These are phyloP conservation scores for Fusarium cyanostomum DNA, from an alignment of 2,329 filamentous ascomycete genomes.

Conservation along the genomic window DNA sequence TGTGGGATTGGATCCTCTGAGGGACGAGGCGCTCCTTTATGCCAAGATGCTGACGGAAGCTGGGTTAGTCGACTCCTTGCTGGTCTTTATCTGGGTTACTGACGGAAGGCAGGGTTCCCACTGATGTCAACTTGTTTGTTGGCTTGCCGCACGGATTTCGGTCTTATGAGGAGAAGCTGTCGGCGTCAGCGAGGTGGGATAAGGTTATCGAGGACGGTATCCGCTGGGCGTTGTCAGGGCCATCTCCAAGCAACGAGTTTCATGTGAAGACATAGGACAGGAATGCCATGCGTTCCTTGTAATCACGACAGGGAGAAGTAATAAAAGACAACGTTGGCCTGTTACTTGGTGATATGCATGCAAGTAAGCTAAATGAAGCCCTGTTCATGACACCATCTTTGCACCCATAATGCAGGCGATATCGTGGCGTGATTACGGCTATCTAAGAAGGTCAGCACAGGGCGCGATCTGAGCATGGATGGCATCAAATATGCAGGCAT, in stretches of 20 bases:
- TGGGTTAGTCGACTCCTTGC: constrained; percentile 47
- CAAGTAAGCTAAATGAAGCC: no score
- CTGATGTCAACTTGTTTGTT: constrained; percentile 57
- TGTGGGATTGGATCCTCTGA: constrained; percentile 57
- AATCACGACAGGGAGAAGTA: no score
- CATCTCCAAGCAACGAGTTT: constrained; percentile 6
- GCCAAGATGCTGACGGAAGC: constrained; percentile 55
- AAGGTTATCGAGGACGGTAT: constrained; percentile 55
- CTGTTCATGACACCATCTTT: no score
- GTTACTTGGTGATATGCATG: no score
- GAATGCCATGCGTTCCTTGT: no score
- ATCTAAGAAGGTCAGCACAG: not conserved
- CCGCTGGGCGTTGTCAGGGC: constrained; percentile 45
- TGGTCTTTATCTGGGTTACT: no score
- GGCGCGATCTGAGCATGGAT: not conserved
- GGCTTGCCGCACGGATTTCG: constrained; percentile 63
- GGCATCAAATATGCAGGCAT: no score
- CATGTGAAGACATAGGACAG: constrained; percentile 9
- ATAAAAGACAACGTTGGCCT: no score
- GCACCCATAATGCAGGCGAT: no score
- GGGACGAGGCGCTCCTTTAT: constrained; percentile 61
- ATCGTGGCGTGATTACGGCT: no score
- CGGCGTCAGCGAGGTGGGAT: constrained; percentile 53
- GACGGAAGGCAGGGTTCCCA: constrained; percentile 53
- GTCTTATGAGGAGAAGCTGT: constrained; percentile 51